Percentiles rank a stretch among this genome's conserved stretches.
Evolutionary conservation across 805 yeast species (phyloP).

Genomic region (Torulaspora gathmanii): DNA sequence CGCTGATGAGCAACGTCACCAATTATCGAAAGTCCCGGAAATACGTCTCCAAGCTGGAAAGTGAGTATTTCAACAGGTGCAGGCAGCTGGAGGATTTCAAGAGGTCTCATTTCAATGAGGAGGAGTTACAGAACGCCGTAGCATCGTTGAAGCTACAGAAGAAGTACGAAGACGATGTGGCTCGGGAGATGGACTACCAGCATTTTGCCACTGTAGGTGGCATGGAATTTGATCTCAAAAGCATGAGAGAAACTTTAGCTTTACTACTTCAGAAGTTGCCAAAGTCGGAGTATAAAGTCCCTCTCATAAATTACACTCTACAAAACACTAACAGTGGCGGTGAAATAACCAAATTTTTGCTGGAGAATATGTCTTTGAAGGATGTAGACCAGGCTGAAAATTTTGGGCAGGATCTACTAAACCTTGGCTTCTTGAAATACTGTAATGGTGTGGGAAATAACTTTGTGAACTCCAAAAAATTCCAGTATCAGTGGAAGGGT

Average conservation of each 20-base stretch:
- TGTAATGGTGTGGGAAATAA: slow-evolving; percentile 58
- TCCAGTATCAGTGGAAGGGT: slow-evolving; percentile 77
- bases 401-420: slow-evolving; percentile 68
- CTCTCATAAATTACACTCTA: slow-evolving; percentile 44
- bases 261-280: slow-evolving; percentile 48
- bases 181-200: slow-evolving; percentile 30
- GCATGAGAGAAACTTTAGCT: slow-evolving; percentile 39
- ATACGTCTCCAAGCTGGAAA: slow-evolving; percentile 50
- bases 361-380: slow-evolving; percentile 28
- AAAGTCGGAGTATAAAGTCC: slow-evolving; percentile 51
- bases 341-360: slow-evolving; percentile 32
- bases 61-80: slow-evolving; percentile 72
- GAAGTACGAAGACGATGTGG: slow-evolving; percentile 22
- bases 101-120: slow-evolving; percentile 22
- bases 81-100: slow-evolving; percentile 62
- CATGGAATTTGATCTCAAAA: slow-evolving; percentile 34
- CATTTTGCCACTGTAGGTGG: slow-evolving; percentile 30
- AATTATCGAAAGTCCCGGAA: slow-evolving; percentile 46
- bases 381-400: slow-evolving; percentile 57
- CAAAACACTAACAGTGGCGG: slow-evolving; percentile 34
- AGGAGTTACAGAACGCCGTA: slow-evolving; percentile 24
- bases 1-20: slow-evolving; percentile 47
- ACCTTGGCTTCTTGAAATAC: slow-evolving; percentile 53
- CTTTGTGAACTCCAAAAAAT: slow-evolving; percentile 71
- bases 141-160: slow-evolving; percentile 22